Evolutionary conservation across 768 basidiomycete genomes (phyloP).

Genomic region (Lentinula raphanica): DNA sequence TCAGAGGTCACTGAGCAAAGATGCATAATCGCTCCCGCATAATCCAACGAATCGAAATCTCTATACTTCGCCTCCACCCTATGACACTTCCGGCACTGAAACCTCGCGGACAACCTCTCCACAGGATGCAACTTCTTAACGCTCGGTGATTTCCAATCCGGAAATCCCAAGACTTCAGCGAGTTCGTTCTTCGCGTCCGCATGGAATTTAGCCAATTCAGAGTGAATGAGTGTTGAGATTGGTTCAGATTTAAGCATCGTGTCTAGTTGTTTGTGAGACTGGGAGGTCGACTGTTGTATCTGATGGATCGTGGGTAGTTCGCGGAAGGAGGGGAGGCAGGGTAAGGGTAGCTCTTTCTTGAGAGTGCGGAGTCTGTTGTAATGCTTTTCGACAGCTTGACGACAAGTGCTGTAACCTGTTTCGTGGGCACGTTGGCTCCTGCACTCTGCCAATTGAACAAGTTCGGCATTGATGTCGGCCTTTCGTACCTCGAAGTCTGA

Average conservation of each 20-base stretch:
- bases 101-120: constrained; percentile 54
- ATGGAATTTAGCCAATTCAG: constrained; percentile 35
- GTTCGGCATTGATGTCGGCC: constrained; percentile 18
- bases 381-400: constrained; percentile 33
- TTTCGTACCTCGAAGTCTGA: constrained; percentile 26
- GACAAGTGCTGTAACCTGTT: constrained; percentile 17
- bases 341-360: constrained; percentile 29
- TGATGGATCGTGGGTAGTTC: constrained; percentile 39
- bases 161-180: constrained; percentile 41
- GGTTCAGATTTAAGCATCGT: constrained; percentile 19
- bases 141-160: constrained; percentile 47
- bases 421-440: constrained; percentile 24
- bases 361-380: constrained; percentile 40
- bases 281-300: constrained; percentile 24
- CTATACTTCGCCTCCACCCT: constrained; percentile 27
- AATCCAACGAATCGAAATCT: constrained; percentile 46
- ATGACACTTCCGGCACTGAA: constrained; percentile 50
- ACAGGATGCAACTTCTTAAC: constrained; percentile 46
- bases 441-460: constrained; percentile 19
- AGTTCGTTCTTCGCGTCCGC: constrained; percentile 38
- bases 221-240: constrained; percentile 23
- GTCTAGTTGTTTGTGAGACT: constrained; percentile 4
- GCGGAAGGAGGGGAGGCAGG: constrained; percentile 43
- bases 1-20: constrained; percentile 37
- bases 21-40: constrained; percentile 55